Evolutionary conservation across 768 basidiomycete genomes (phyloP).

Genomic region (Tylopilus felleus): DNA sequence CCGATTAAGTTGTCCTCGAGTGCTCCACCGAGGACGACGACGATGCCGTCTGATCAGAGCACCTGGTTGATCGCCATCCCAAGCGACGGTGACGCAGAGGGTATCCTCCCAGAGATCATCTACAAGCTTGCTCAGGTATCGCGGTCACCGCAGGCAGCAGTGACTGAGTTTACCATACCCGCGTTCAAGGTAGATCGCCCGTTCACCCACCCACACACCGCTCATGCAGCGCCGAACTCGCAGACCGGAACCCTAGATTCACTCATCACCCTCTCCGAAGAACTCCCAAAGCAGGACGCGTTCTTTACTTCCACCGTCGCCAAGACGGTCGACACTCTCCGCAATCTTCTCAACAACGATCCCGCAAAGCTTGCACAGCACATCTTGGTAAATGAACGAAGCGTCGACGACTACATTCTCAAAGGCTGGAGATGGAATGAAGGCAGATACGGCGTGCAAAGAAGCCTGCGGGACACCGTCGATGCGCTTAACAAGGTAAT

Average conservation of each 20-base stretch:
- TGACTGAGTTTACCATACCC: constrained; percentile 73
- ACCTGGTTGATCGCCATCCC: constrained; percentile 92
- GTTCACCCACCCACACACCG: neutral
- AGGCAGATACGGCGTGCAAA: constrained; percentile 82
- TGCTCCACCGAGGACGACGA: constrained; percentile 6
- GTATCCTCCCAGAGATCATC: constrained; percentile 60
- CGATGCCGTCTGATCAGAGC: constrained; percentile 93
- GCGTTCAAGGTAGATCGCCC: constrained; percentile 77
- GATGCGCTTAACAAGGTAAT: constrained; percentile 81
- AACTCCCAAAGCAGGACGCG: constrained; percentile 86
- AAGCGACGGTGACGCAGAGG: constrained; percentile 80
- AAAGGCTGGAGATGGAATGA: constrained; percentile 90
- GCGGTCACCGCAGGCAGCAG: constrained; percentile 44
- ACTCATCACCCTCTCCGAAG: constrained; percentile 85
- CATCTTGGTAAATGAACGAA: constrained; percentile 73
- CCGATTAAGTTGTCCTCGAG: constrained; percentile 6
- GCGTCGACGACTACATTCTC: constrained; percentile 77
- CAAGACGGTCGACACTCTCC: constrained; percentile 91
- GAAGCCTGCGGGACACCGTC: constrained; percentile 77
- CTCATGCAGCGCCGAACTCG: constrained; percentile 12
- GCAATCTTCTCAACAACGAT: constrained; percentile 88
- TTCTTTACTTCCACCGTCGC: constrained; percentile 86
- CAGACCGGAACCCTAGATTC: constrained; percentile 93
- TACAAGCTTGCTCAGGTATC: constrained; percentile 60
- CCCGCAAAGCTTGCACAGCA: constrained; percentile 71